Conservation (phyloP, 345 rosid species). For the Noccaea caerulescens region DNA sequence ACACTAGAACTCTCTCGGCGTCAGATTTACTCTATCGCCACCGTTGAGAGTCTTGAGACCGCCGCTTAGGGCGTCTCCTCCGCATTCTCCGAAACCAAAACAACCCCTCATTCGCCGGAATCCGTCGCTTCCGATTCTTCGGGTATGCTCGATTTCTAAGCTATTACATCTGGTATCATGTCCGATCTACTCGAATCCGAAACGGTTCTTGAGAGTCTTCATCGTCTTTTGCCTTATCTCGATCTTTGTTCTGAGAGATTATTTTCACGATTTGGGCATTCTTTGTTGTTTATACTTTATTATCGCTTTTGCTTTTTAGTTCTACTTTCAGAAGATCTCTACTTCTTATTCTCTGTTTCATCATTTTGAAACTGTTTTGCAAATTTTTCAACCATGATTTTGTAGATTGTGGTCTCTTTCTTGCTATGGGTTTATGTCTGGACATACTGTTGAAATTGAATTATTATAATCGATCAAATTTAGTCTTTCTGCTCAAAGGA, state of each 20-base stretch:
- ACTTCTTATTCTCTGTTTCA: background rate
- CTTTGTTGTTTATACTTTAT: background rate
- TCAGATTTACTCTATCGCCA: conserved; percentile 15
- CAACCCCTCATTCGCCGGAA: background rate
- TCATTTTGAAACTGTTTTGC: background rate
- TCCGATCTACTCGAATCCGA: conserved; percentile 19
- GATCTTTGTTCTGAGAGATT: conserved; percentile 11
- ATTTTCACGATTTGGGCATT: background rate
- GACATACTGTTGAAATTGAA: background rate
- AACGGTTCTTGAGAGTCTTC: background rate
- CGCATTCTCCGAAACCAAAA: background rate
- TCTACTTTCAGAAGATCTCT: background rate
- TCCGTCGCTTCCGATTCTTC: background rate
- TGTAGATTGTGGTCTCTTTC: background rate
- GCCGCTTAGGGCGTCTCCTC: conserved; percentile 44
- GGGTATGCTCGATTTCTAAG: background rate
- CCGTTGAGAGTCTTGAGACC: conserved; percentile 40
- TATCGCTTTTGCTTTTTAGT: background rate
- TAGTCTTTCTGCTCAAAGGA: background rate
- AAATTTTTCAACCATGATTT: background rate
- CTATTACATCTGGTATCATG: conserved; percentile 4
- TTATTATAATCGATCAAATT: background rate
- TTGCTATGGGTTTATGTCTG: background rate
- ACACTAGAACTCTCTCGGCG: conserved; percentile 10
- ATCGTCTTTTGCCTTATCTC: background rate